Conservation (phyloP, 1,284 basidiomycete genomes). For the Gomphus sp. region DNA sequence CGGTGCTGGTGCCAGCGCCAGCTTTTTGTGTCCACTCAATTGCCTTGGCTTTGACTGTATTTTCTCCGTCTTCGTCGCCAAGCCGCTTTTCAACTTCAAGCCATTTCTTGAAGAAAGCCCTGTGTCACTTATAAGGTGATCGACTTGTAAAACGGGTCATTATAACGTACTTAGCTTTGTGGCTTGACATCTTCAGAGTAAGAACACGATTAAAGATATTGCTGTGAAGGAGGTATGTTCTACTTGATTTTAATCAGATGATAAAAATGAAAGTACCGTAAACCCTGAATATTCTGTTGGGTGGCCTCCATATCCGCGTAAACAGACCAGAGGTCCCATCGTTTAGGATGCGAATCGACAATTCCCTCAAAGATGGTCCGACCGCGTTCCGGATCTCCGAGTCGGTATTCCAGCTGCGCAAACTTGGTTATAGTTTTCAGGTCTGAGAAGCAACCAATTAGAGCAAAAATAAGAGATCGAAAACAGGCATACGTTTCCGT, state of each 20-base stretch:
- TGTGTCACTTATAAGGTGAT: constrained; percentile 21
- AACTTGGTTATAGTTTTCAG: constrained; percentile 92
- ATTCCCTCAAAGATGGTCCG: constrained; percentile 97
- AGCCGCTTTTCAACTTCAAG: constrained; percentile 79
- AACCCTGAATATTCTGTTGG: constrained; percentile 65
- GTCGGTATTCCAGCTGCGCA: constrained; percentile 91
- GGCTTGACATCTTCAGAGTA: constrained; percentile 80
- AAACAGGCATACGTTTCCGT: constrained; percentile 71
- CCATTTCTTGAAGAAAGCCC: constrained; percentile 97
- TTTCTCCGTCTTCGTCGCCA: constrained; percentile 81
- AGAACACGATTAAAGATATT: constrained; percentile 82
- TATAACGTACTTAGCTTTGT: constrained; percentile 79
- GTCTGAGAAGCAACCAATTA: constrained; percentile 40
- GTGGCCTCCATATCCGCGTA: constrained; percentile 95
- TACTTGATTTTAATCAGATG: constrained; percentile 3
- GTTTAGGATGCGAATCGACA: constrained; percentile 87
- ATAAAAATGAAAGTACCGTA: constrained; percentile 39
- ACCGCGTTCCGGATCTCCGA: constrained; percentile 90
- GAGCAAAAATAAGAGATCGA: not conserved
- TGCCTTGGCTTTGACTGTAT: constrained; percentile 79
- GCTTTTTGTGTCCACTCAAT: constrained; percentile 76
- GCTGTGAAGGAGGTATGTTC: constrained; percentile 28
- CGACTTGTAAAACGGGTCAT: not conserved
- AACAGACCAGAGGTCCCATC: constrained; percentile 92
- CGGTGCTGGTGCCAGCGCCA: constrained; percentile 16